phyloP scores from a whole-genome alignment of 2,329 filamentous ascomycete genomes.

The Hypoxylon sp. region DNA sequence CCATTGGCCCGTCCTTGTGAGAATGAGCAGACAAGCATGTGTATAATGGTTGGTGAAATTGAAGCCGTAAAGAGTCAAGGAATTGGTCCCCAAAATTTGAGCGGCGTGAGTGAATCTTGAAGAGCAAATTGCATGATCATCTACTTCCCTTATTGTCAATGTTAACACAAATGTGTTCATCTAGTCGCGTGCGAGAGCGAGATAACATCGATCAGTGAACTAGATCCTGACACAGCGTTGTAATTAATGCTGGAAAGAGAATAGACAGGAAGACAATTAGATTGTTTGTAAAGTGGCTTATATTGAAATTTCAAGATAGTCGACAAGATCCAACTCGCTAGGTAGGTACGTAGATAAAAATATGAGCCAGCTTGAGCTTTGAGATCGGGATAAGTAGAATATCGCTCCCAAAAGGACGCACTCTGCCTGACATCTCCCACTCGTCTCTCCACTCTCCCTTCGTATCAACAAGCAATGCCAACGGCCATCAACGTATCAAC shows the following conservation, averaged over 20 bases:
- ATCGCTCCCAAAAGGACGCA: neutral
- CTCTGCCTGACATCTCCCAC: neutral
- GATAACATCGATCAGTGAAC: no score
- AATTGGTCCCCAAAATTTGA: no score
- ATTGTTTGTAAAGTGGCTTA: constrained; percentile 10
- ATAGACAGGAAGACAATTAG: neutral
- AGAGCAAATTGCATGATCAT: no score
- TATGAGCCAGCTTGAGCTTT: neutral
- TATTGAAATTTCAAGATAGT: constrained; percentile 19
- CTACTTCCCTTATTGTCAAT: no score
- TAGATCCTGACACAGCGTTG: neutral
- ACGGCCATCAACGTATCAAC: constrained; percentile 29
- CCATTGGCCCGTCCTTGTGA: no score
- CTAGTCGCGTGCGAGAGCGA: no score
- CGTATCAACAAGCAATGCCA: constrained; percentile 16
- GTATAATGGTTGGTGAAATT: no score
- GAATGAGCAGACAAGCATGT: no score
- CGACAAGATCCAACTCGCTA: constrained; percentile 7
- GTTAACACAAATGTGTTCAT: no score
- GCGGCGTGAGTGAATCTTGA: no score
- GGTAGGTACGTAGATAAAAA: constrained; percentile 2
- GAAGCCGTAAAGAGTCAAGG: no score
- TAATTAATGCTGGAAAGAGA: neutral
- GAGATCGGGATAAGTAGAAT: neutral
- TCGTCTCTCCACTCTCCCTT: neutral